Base-by-base conservation (phyloP, 306 rosid species). In the Arachis hypogaea region DNA sequence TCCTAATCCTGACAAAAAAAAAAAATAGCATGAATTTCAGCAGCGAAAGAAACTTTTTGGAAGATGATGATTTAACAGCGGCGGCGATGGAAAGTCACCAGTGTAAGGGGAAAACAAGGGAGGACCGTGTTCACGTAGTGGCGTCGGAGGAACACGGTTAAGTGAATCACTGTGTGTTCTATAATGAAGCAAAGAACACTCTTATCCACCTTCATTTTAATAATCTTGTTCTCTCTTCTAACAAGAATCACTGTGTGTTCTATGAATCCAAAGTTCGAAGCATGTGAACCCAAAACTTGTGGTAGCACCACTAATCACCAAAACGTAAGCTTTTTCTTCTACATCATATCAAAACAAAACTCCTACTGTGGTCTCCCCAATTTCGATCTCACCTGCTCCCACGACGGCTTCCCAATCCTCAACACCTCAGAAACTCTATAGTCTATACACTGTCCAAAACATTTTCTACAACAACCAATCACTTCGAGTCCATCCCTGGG, bases 281-380 rank as follows among this genome's bases (percentile, higher is more conserved):
- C 61, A 12, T 87, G 92, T 75, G 47, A 59, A 2, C 73, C 73
- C 14, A 4, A 2, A 11, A 33, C 59, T 16, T 87, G 92, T n/a
- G 84, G 78, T 46, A n/a, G 51, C 8, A 1, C 3, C 6, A 62
- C 59, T 1, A 30, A 33, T 62, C 83, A 33, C 66, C 83, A 50
- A 30, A 6, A 16, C 22, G 80, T 87, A 40, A 71, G 16, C 9
- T 87, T 66, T 77, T 87, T 87, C 0, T 87, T 87, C 47, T 76
- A 42, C 74, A 76, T 80, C 3, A 1, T 3, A 5, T 66, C 60
- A 12, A 16, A 3, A 41, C 82, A 85, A 59, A 0, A 16, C 11
- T 0, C 59, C 40, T 80, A 12, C 16, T 81, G 92, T 10, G 92
- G 89, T 0, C 81, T 41, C 50, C 85, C 86, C 1, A 66, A 84